These are phyloP conservation scores for Cinchona pubescens DNA, from an alignment of 257 asterid genomes.

Conservation along the genomic window DNA sequence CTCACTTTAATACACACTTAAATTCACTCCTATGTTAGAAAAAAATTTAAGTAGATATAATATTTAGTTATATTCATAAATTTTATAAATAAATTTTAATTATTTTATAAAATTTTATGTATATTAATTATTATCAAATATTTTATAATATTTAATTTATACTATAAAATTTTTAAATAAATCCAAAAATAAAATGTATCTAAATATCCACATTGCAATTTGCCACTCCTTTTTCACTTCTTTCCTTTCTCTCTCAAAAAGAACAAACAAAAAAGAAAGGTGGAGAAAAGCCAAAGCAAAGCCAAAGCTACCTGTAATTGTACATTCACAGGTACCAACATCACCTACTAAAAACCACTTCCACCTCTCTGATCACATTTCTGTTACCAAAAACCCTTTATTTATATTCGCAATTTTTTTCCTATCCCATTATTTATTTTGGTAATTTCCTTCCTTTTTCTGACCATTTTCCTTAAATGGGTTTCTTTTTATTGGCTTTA, in stretches of 20 bases:
- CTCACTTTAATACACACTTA: constrained; percentile 16
- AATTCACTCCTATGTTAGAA: constrained; percentile 6
- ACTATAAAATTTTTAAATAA: no score
- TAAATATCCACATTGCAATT: no score
- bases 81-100: no score
- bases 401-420: constrained; percentile 15
- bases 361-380: constrained; percentile 33
- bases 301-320: constrained; percentile 48
- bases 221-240: neutral
- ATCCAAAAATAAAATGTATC: no score
- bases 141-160: no score
- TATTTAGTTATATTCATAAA: no score
- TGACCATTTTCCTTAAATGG: constrained; percentile 46
- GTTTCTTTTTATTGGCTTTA: constrained; percentile 33
- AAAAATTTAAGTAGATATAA: no score
- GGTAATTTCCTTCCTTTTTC: no score
- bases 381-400: constrained; percentile 25
- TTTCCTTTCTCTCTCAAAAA: neutral
- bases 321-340: constrained; percentile 41
- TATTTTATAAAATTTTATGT: no score
- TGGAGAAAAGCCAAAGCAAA: constrained; percentile 33
- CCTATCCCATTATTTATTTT: no score
- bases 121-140: no score
- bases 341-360: constrained; percentile 47
- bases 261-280: constrained; percentile 28